Evolutionary conservation across 768 basidiomycete genomes (phyloP).

Genomic region (Boletus rex-veris): DNA sequence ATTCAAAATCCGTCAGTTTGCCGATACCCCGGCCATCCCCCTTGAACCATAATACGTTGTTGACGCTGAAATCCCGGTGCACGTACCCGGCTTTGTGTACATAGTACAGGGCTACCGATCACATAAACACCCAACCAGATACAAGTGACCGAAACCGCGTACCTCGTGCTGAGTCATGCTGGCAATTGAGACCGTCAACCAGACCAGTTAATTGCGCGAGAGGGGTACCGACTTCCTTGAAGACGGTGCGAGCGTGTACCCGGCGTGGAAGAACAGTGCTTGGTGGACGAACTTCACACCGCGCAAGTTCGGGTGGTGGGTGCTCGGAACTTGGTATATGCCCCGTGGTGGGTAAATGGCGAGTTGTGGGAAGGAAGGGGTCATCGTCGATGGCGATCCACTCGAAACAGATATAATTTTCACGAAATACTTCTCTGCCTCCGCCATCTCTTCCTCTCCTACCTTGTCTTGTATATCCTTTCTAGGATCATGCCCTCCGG

Average conservation of each 20-base stretch:
- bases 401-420: no score
- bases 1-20: no score
- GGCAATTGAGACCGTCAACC: no score
- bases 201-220: no score
- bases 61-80: background rate
- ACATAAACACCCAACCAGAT: background rate
- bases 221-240: no score
- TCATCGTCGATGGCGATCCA: background rate
- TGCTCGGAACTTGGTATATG: background rate
- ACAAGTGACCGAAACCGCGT: no score
- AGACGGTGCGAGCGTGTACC: background rate
- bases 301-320: no score
- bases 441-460: background rate
- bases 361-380: background rate
- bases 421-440: background rate
- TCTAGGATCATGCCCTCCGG: background rate
- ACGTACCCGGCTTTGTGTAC: background rate
- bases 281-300: no score
- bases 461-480: background rate
- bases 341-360: background rate
- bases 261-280: background rate
- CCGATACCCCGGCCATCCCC: background rate
- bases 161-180: no score
- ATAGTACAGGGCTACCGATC: background rate
- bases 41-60: background rate